Evolutionary conservation across 768 basidiomycete genomes (phyloP).

Genomic region (Hemileccinum rubropunctum): DNA sequence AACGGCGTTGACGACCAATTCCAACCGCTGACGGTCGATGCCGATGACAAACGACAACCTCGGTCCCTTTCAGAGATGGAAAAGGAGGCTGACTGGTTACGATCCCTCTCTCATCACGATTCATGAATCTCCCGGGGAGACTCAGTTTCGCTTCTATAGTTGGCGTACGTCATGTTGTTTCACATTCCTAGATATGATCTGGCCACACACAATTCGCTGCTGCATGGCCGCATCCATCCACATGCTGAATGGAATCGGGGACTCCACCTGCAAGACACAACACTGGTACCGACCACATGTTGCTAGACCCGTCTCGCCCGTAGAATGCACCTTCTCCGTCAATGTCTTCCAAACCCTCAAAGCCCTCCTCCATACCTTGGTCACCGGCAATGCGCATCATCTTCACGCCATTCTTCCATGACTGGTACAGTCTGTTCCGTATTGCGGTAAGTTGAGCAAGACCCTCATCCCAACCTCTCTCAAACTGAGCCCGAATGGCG

Average conservation of each 20-base stretch:
- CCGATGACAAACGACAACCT: slow-evolving; percentile 64
- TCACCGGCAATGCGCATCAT: slow-evolving; percentile 40
- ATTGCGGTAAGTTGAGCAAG: slow-evolving; percentile 50
- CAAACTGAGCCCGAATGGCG: slow-evolving; percentile 50
- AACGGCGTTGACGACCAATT: slow-evolving; percentile 22
- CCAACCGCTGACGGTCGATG: slow-evolving; percentile 55
- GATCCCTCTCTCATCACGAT: slow-evolving; percentile 38
- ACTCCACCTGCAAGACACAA: slow-evolving; percentile 40
- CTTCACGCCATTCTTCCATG: slow-evolving; percentile 44
- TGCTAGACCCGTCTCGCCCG: slow-evolving; percentile 6
- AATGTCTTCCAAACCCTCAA: slow-evolving; percentile 35
- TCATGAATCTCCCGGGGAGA: background rate
- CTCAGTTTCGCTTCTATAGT: background rate
- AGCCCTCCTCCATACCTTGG: slow-evolving; percentile 29
- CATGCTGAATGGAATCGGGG: slow-evolving; percentile 26
- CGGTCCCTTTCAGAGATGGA: slow-evolving; percentile 76
- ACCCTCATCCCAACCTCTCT: slow-evolving; percentile 62
- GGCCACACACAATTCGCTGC: slow-evolving; percentile 32
- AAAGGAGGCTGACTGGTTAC: slow-evolving; percentile 70
- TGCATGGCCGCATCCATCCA: slow-evolving; percentile 38
- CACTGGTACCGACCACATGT: slow-evolving; percentile 24
- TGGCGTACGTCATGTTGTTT: slow-evolving; percentile 1
- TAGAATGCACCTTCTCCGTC: slow-evolving; percentile 29
- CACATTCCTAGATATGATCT: slow-evolving; percentile 28
- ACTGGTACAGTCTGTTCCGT: slow-evolving; percentile 43